phyloP scores from a whole-genome alignment of 2,329 filamentous ascomycete genomes.

The Purpureocillium takamizusanense region DNA sequence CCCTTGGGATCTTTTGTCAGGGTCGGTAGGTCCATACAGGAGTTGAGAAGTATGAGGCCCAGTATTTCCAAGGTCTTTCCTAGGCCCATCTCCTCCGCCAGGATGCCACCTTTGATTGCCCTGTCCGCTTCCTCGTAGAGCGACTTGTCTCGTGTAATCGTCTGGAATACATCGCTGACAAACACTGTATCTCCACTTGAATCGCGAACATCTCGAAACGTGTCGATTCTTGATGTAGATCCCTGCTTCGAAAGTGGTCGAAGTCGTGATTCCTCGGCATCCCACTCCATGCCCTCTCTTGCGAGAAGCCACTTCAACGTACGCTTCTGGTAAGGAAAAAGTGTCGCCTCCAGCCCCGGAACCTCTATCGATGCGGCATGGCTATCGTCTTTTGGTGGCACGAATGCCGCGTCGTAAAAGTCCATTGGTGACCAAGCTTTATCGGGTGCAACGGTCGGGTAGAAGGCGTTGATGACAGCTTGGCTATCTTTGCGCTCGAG shows the following conservation, averaged over 20 bases:
- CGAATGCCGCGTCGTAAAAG: constrained; percentile 63
- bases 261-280: constrained; percentile 8
- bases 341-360: constrained; percentile 33
- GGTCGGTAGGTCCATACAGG: constrained; percentile 4
- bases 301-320: constrained; percentile 61
- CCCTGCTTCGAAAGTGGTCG: constrained; percentile 7
- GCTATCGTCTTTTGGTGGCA: constrained; percentile 39
- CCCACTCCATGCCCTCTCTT: constrained; percentile 53
- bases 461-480: constrained; percentile 26
- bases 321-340: constrained; percentile 67
- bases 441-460: constrained; percentile 10
- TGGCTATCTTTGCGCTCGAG: constrained; percentile 23
- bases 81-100: constrained; percentile 77
- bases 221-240: constrained; percentile 6
- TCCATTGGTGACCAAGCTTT: constrained; percentile 34
- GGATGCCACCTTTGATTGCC: constrained; percentile 49
- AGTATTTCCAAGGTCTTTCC: constrained; percentile 75
- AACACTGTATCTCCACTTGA: constrained; percentile 31
- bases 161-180: constrained; percentile 55
- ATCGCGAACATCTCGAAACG: constrained; percentile 25
- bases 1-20: constrained; percentile 15
- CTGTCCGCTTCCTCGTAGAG: constrained; percentile 33
- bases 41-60: constrained; percentile 59
- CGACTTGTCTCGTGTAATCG: constrained; percentile 40
- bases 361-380: constrained; percentile 29